Evolutionary conservation across 192 early-diverging fungal species (phyloP), one percentile per base, ranked within the genome.

Genomic region (Coemansia nantahalensis): DNA sequence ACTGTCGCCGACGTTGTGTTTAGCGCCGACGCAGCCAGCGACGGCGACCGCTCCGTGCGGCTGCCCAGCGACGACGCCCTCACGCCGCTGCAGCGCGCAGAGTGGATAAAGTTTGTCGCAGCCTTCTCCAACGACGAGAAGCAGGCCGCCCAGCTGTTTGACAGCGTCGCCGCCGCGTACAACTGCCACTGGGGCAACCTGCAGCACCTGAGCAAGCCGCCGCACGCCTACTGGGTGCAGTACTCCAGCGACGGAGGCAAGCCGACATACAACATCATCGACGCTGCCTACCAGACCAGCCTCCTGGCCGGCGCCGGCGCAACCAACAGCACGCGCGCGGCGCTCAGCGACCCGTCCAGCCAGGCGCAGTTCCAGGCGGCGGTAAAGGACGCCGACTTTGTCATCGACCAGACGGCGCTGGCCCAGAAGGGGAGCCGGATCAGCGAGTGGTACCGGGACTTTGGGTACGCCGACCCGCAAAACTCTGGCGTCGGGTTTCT

Each of bases 401-500:
- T 86, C 12, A 78, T 90, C 45, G 86, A 88, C 62, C 84, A 87
- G 65, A 81, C 83, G 2, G 54, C 71, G 33, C 55, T 71, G 18
- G 77, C 48, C 18, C 40, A 54, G 22, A 52, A 59, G 23, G 70
- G 70, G 4, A 41, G 54, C 46, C 48, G 59, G 11, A 43, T 42
- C 21, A 51, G 45, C 30, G 70, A 74, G 24, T 74, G 70, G 70
- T 61, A 67, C 40, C 17, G 22, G 15, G 48, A 57, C 46, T 74
- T 74, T 55, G 70, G 64, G 11, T 74, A 74, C 47, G 40, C 34
- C 39, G 55, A 59, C 41, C 54, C 70, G 24, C 54, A 56, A 33
- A 67, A 66, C 44, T 58, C 64, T 47, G 52, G 39, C 16, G 62
- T 43, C 48, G 32, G 34, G 10, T 74, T 74, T 38, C 33, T 74